A percentile compares a stretch with the other conserved stretches of the same genome.
phyloP scores from a whole-genome alignment of 768 basidiomycete species.

The Saitozyma sp. region DNA sequence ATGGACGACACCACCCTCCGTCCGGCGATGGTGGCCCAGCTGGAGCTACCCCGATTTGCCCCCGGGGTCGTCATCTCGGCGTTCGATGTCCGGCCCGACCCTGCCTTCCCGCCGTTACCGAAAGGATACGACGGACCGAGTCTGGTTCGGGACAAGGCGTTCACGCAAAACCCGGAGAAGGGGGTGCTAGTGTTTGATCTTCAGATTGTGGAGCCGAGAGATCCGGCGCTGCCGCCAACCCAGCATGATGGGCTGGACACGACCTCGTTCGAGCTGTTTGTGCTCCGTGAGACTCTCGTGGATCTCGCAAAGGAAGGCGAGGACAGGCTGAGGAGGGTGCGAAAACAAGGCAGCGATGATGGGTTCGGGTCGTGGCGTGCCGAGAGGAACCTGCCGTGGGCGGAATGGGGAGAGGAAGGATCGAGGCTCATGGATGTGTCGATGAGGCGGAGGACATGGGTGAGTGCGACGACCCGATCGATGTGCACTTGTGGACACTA shows the following conservation, averaged over 20 bases:
- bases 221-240: background rate
- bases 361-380: constrained; percentile 16
- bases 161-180: constrained; percentile 39
- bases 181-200: constrained; percentile 44
- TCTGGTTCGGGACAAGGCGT: constrained; percentile 24
- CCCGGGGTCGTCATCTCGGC: constrained; percentile 18
- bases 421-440: constrained; percentile 32
- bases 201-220: constrained; percentile 21
- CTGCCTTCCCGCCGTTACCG: constrained; percentile 26
- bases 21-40: constrained; percentile 33
- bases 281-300: constrained; percentile 37
- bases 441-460: constrained; percentile 40
- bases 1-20: constrained; percentile 39
- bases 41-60: constrained; percentile 37
- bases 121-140: constrained; percentile 9
- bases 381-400: constrained; percentile 29
- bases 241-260: too few relatives aligned
- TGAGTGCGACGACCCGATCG: constrained; percentile 17
- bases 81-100: constrained; percentile 45
- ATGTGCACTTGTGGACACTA: background rate
- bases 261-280: constrained; percentile 34
- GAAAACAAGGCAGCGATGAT: constrained; percentile 11
- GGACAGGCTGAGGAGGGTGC: constrained; percentile 17
- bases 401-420: constrained; percentile 34
- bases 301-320: constrained; percentile 31